These are phyloP conservation scores for Trametes elegans DNA, from an alignment of 768 basidiomycete genomes.

Conservation along the genomic window DNA sequence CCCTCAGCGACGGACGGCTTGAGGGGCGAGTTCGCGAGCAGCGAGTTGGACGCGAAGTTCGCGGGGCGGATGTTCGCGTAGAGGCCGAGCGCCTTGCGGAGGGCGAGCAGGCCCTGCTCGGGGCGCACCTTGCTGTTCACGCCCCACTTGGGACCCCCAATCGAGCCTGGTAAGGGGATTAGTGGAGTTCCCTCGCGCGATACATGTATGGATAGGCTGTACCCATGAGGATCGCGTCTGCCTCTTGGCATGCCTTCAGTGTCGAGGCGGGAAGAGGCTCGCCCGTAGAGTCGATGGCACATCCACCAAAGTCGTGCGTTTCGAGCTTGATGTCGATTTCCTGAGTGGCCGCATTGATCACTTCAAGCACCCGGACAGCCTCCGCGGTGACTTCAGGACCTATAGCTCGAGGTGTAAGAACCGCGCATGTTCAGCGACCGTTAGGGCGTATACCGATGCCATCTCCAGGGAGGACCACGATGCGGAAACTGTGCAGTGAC, in stretches of 20 bases:
- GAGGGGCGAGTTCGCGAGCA: slow-evolving; percentile 86
- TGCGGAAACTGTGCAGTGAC: slow-evolving; percentile 62
- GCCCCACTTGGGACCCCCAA: slow-evolving; percentile 99
- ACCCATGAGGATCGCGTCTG: slow-evolving; percentile 98
- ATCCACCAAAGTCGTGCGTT: slow-evolving; percentile 83
- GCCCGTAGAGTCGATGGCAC: slow-evolving; percentile 87
- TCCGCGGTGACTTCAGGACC: slow-evolving; percentile 91
- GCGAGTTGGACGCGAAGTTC: slow-evolving; percentile 89
- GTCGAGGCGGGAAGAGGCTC: slow-evolving; percentile 84
- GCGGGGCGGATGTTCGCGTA: slow-evolving; percentile 99
- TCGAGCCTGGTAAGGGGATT: slow-evolving; percentile 59
- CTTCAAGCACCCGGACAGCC: slow-evolving; percentile 79
- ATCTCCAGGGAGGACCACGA: slow-evolving; percentile 92
- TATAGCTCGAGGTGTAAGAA: slow-evolving; percentile 26
- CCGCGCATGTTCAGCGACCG: neutral
- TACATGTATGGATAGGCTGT: slow-evolving; percentile 18
- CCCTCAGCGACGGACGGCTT: slow-evolving; percentile 80
- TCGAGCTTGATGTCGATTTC: slow-evolving; percentile 75
- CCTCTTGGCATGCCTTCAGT: slow-evolving; percentile 83
- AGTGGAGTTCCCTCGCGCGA: neutral
- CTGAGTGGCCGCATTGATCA: slow-evolving; percentile 57
- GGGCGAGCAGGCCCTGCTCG: slow-evolving; percentile 82
- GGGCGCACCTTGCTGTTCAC: slow-evolving; percentile 85
- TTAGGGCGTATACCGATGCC: slow-evolving; percentile 80
- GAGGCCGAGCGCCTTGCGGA: slow-evolving; percentile 91